These are phyloP conservation scores for Kuraishia cidri DNA, from an alignment of 805 yeast species.

Conservation along the genomic window DNA sequence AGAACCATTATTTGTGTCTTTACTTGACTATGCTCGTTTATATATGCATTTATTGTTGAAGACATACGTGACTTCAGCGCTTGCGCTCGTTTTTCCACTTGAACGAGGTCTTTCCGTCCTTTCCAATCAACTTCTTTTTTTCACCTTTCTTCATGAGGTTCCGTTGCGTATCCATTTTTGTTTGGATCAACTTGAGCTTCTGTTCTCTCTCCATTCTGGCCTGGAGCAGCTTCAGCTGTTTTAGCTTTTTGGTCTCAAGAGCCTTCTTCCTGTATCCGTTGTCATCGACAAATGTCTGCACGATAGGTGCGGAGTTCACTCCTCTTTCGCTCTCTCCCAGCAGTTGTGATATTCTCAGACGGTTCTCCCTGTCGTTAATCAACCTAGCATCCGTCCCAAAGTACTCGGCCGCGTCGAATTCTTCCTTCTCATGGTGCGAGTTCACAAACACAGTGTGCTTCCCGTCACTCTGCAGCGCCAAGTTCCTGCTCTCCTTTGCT, in stretches of 20 bases:
- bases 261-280: slow-evolving; percentile 16
- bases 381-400: slow-evolving; percentile 66
- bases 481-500: slow-evolving; percentile 39
- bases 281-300: slow-evolving; percentile 7
- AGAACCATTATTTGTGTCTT: too few species aligned
- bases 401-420: slow-evolving; percentile 53
- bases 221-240: slow-evolving; percentile 51
- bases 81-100: slow-evolving; percentile 84
- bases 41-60: too few species aligned
- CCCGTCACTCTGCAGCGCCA: slow-evolving; percentile 51
- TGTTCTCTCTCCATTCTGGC: slow-evolving; percentile 61
- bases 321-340: slow-evolving; percentile 25
- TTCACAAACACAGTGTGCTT: slow-evolving; percentile 86
- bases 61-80: slow-evolving; percentile 16
- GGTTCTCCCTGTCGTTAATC: slow-evolving; percentile 58
- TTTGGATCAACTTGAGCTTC: slow-evolving; percentile 60
- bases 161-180: slow-evolving; percentile 66
- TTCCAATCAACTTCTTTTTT: slow-evolving; percentile 63
- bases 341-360: slow-evolving; percentile 57
- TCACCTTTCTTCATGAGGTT: slow-evolving; percentile 89
- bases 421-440: slow-evolving; percentile 38
- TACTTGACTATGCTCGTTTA: too few species aligned
- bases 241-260: slow-evolving; percentile 42
- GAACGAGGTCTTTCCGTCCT: slow-evolving; percentile 60
- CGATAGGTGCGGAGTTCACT: slow-evolving; percentile 14